Conservation (phyloP, 2,329 filamentous ascomycete genomes). For the Fusarium protoensiforme region DNA sequence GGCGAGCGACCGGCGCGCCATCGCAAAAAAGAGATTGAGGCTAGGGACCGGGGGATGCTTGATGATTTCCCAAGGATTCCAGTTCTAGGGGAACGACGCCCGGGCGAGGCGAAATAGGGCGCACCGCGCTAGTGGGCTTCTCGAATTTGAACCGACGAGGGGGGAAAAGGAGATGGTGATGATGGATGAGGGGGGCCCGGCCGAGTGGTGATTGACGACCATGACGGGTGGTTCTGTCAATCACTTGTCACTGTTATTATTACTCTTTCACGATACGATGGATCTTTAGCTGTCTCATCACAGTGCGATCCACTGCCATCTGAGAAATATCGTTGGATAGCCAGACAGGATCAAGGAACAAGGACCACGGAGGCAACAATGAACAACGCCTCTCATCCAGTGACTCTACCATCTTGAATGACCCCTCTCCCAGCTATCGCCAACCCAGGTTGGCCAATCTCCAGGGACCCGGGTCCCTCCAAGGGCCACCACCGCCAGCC, state of each 20-base stretch:
- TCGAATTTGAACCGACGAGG: slow-evolving; percentile 40
- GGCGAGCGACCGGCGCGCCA: slow-evolving; percentile 21
- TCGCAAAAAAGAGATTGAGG: slow-evolving; percentile 29
- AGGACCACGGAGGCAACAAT: not conserved
- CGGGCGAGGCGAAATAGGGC: slow-evolving; percentile 21
- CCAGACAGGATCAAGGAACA: not conserved
- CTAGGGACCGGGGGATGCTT: slow-evolving; percentile 33
- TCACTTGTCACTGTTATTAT: not conserved
- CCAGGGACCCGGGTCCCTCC: slow-evolving; percentile 26
- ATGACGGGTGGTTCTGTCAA: not conserved
- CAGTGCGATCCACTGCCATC: slow-evolving; percentile 1
- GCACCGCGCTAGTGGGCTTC: slow-evolving; percentile 34
- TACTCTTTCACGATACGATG: not conserved
- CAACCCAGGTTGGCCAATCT: slow-evolving; percentile 17
- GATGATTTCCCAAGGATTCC: slow-evolving; percentile 20
- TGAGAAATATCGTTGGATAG: not conserved
- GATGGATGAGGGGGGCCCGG: not conserved
- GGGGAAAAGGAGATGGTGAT: slow-evolving; percentile 11
- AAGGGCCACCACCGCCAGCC: not conserved
- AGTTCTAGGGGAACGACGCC: slow-evolving; percentile 5
- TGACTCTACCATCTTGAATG: not conserved
- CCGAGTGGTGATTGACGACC: not conserved
- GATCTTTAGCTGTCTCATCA: not conserved
- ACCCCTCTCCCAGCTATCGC: slow-evolving; percentile 5
- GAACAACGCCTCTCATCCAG: not conserved